A percentile compares a stretch with the other conserved stretches of the same genome.
Evolutionary conservation across 2,329 filamentous ascomycete species (phyloP).

Genomic region (Pezicula carpinea): DNA sequence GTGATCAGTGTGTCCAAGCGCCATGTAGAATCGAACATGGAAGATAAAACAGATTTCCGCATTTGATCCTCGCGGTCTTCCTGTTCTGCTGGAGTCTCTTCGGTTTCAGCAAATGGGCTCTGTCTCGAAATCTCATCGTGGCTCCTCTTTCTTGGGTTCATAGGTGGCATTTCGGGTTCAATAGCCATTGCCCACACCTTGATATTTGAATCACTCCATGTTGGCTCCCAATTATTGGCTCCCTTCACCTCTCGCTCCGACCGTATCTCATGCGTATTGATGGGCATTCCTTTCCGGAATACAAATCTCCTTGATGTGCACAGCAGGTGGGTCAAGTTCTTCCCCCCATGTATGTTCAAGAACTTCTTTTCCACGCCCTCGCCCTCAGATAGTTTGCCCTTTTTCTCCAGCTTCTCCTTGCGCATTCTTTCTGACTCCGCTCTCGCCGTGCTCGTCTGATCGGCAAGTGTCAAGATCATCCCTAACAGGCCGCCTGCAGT

Average conservation of each 20-base stretch:
- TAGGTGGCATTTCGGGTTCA: conserved; percentile 22
- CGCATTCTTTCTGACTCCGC: conserved; percentile 37
- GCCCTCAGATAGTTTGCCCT: conserved; percentile 22
- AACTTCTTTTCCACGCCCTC: conserved; percentile 28
- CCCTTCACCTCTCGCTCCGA: conserved; percentile 5
- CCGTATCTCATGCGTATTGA: conserved; percentile 64
- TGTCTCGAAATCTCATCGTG: conserved; percentile 40
- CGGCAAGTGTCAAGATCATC: conserved; percentile 78
- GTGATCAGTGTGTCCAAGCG: conserved; percentile 64
- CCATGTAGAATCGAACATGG: conserved; percentile 80
- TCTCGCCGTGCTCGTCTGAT: conserved; percentile 47
- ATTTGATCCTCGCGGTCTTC: conserved; percentile 42
- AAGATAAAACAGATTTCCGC: conserved; percentile 58
- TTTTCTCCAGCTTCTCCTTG: conserved; percentile 30
- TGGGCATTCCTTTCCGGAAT: conserved; percentile 74
- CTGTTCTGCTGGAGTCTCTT: conserved; percentile 31
- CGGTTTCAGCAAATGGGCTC: conserved; percentile 7
- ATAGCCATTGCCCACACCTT: conserved; percentile 80
- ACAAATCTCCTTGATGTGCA: conserved; percentile 83
- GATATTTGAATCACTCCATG: conserved; percentile 72
- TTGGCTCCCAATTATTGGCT: conserved; percentile 44
- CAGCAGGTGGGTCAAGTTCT: conserved; percentile 74
- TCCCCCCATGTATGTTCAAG: conserved; percentile 71
- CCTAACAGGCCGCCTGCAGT: conserved; percentile 80
- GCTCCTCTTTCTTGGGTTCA: conserved; percentile 40